Evolutionary conservation across 495 filamentous ascomycete species (phyloP).

Genomic region (Tetracladium setigerum): DNA sequence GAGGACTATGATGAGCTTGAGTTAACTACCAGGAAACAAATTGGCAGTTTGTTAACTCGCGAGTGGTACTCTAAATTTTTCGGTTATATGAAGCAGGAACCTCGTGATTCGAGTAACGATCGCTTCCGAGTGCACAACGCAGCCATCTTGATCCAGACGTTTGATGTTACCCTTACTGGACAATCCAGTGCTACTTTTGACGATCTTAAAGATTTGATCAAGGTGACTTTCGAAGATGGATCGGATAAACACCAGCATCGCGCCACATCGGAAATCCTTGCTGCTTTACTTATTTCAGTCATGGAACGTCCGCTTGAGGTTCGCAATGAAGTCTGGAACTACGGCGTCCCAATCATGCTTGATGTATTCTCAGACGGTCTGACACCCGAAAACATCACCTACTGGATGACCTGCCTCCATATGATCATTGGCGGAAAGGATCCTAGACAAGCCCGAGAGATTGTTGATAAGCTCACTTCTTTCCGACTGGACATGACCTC

Average conservation of each 20-base stretch:
- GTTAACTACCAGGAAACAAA: constrained; percentile 63
- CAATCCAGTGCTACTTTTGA: constrained; percentile 69
- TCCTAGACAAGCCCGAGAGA: constrained; percentile 75
- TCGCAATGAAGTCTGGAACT: constrained; percentile 73
- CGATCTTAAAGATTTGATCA: constrained; percentile 77
- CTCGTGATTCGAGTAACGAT: constrained; percentile 73
- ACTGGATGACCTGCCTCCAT: constrained; percentile 92
- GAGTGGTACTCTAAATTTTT: constrained; percentile 88
- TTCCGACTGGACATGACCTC: constrained; percentile 91
- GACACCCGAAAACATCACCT: constrained; percentile 86
- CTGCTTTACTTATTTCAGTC: constrained; percentile 69
- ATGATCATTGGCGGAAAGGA: constrained; percentile 73
- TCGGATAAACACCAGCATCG: constrained; percentile 97
- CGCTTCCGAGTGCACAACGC: constrained; percentile 83
- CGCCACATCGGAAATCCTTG: constrained; percentile 90
- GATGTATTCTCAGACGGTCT: constrained; percentile 81
- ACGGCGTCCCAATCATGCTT: constrained; percentile 81
- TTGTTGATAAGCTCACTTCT: constrained; percentile 74
- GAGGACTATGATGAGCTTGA: constrained; percentile 82
- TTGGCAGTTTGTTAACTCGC: constrained; percentile 70
- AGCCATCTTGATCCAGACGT: constrained; percentile 77
- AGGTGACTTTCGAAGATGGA: constrained; percentile 76
- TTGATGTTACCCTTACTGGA: constrained; percentile 75
- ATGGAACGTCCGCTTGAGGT: constrained; percentile 61
- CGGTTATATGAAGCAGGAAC: constrained; percentile 92